Base-by-base conservation (phyloP, 176 grass and related monocot species). In the Triticum urartu region DNA sequence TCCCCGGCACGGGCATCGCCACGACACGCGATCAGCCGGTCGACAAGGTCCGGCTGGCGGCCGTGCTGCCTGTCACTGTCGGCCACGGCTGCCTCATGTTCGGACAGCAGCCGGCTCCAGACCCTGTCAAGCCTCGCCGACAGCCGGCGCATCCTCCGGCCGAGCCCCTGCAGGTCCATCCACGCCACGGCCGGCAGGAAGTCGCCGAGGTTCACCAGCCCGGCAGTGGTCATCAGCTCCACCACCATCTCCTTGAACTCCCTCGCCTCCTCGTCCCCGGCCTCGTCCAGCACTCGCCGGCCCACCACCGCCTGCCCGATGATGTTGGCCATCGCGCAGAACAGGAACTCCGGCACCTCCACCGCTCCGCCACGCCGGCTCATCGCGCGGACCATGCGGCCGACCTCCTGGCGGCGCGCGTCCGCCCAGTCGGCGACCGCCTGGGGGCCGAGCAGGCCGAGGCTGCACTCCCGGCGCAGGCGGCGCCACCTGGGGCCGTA, bases 231-330 rank as follows among this genome's bases (percentile, higher is more conserved):
- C 68, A 70, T 70, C 68, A 70, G 34, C 34, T 70, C 34, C 4
- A 70, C 34, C 68, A 70, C 68, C 68, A 70, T 70, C 68, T 70
- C 68, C 68, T 70, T 70, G 34, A 70, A 70, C 34, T 70, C 68
- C 68, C 18, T 38, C 0, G 68, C 34, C 8, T 34, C 68, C 34
- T 70, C 68, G 18, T 18, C 34, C 17, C 68, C 15, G 4, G 32
- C 34, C 1, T 70, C 68, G 33, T 21, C 34, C 7, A 70, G 17
- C 68, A 70, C 68, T 8, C 68, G 68, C 9, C 18, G 33, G 68
- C 68, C 68, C 34, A 70, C 68, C 34, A 70, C 68, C 18, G 4
- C 68, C 34, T 39, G 68, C 3, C 68, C 68, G 34, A 70, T 70
- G 0, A 39, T 39, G 68, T 70, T 70, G 17, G 68, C 68, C 68